Evolutionary conservation across 2,329 filamentous ascomycete genomes (phyloP), one percentile per base, ranked within the genome.

Genomic region (Podosphaera xanthii): DNA sequence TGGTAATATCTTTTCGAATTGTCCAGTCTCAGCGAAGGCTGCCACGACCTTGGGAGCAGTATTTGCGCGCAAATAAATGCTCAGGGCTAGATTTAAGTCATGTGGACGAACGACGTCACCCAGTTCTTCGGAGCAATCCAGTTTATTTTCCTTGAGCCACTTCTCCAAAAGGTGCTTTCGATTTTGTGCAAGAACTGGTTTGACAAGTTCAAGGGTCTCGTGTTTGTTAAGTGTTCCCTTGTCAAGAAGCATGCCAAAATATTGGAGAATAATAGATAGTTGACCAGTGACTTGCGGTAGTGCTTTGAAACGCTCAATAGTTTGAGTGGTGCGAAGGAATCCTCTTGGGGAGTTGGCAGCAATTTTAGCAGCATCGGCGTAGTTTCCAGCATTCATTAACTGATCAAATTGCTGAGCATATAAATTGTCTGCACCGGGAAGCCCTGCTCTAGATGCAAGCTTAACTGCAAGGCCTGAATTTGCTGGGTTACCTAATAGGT

Each of bases 151-250:
- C 69, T 85, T 85, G 71, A 97, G 80, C 94, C 94, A 98, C 73
- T 98, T 98, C 74, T 97, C 92, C 35, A 98, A 79, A 34, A 98
- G 76, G 69, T 97, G 88, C 74, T 96, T 97, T 64, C 92, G 83
- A 71, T 90, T 92, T 72, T 98, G 92, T 60, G 86, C 82, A 60
- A 98, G 78, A 30, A 98, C 92, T 30, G 92, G 92, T 64, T 89
- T 83, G 8, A 92, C 90, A 62, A 98, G 78, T 74, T 98, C 92
- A 46, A 98, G 76, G 54, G 90, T 95, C 73, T 98, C 92, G 64
- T 94, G 86, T 69, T 84, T 83, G 74, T 98, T 98, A 53, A 98
- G 76, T 35, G 81, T 80, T 60, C 92, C 91, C 79, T 98, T 96
- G 71, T 98, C 94, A 40, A 98, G 78, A 50, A 98, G 78, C 80